Conservation (phyloP, 257 asterid genomes). For the Nicotiana undulata region DNA sequence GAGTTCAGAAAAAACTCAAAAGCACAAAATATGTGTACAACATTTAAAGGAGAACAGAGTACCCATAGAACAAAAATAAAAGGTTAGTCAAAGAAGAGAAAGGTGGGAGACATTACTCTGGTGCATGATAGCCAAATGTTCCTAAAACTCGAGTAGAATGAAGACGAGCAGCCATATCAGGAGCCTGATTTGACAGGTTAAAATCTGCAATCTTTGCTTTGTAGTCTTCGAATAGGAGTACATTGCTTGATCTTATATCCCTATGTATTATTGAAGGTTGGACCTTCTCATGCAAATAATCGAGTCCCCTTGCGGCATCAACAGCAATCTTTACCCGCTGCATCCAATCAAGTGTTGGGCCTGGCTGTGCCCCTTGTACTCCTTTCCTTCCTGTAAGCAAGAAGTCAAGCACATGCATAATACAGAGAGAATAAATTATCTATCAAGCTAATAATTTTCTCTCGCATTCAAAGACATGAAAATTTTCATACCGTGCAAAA, state of each 20-base stretch:
- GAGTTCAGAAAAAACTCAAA: neutral
- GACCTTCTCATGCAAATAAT: conserved; percentile 86
- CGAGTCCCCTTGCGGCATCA: conserved; percentile 97
- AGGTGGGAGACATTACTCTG: conserved; percentile 56
- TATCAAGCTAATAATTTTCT: neutral
- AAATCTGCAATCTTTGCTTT: conserved; percentile 92
- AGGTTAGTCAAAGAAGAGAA: conserved; percentile 6
- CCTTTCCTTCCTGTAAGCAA: conserved; percentile 82
- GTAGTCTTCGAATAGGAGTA: conserved; percentile 87
- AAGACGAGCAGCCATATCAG: conserved; percentile 99
- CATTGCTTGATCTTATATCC: conserved; percentile 97
- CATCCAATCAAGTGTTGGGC: conserved; percentile 97
- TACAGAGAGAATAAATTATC: neutral
- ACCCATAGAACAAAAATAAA: neutral
- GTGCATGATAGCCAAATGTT: conserved; percentile 99
- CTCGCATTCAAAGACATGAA: neutral
- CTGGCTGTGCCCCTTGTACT: conserved; percentile 97
- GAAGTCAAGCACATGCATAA: neutral
- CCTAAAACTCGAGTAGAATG: conserved; percentile 98
- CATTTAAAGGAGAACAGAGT: neutral
- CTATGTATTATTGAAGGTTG: conserved; percentile 83
- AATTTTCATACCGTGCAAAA: conserved; percentile 64
- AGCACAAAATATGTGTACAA: neutral
- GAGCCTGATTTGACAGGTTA: conserved; percentile 95
- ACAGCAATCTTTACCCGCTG: conserved; percentile 93